Evolutionary conservation across 805 yeast genomes (phyloP).

Genomic region (Clavispora asparagi): DNA sequence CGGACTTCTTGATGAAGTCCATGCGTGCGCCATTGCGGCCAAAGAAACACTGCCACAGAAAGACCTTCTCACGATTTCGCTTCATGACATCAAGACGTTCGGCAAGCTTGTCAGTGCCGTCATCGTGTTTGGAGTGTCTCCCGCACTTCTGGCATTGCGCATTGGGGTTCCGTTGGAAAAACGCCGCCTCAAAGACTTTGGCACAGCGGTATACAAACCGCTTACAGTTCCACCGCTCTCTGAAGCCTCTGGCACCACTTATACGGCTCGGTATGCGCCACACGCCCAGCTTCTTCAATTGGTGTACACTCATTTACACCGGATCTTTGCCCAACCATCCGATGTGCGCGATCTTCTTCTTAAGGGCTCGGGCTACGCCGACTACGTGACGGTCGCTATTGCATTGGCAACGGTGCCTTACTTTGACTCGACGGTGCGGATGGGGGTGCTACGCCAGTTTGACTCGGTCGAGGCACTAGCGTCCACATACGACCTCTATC

Average conservation of each 20-base stretch:
- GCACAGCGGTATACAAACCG: conserved; percentile 21
- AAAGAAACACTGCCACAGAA: conserved; percentile 4
- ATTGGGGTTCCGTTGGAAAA: conserved; percentile 63
- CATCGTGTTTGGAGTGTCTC: conserved; percentile 66
- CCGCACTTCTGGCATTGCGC: conserved; percentile 47
- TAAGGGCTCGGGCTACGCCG: conserved; percentile 66
- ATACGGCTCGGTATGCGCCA: conserved; percentile 14
- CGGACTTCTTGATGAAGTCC: conserved; percentile 33
- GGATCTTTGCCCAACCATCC: conserved; percentile 34
- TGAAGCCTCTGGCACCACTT: conserved; percentile 6
- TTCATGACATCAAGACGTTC: conserved; percentile 78
- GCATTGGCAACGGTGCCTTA: conserved; percentile 35
- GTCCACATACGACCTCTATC: conserved; percentile 65
- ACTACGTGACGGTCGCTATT: conserved; percentile 46
- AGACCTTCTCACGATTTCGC: conserved; percentile 56
- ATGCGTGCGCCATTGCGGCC: conserved; percentile 24
- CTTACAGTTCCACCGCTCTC: conserved; percentile 17
- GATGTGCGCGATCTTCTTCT: conserved; percentile 50
- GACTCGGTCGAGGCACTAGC: conserved; percentile 35
- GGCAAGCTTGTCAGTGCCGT: conserved; percentile 59
- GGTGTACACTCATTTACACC: conserved; percentile 24
- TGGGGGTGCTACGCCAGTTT: conserved; percentile 9
- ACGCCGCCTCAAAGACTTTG: conserved; percentile 50
- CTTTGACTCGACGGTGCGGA: conserved; percentile 11
- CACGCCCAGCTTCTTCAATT: conserved; percentile 21